Conservation (phyloP, 768 basidiomycete genomes). For the Chlorophyllum brunneum region DNA sequence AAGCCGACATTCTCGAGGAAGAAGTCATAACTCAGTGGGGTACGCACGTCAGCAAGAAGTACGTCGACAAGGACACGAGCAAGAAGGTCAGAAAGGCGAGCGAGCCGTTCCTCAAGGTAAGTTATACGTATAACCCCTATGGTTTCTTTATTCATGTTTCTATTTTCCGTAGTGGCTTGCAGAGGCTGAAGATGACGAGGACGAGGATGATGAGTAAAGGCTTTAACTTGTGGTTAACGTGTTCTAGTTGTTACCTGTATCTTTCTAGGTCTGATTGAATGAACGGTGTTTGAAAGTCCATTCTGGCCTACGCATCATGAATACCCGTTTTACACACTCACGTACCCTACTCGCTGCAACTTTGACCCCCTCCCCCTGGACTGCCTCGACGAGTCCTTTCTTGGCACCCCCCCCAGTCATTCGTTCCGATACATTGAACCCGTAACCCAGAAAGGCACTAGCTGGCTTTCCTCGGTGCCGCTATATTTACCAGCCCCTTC, state of each 20-base stretch:
- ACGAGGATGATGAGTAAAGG: conserved; percentile 25
- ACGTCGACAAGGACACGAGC: conserved; percentile 89
- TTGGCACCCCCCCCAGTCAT: too few relatives aligned
- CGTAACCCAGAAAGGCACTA: too few relatives aligned
- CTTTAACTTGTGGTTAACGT: background rate
- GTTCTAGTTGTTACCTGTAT: background rate
- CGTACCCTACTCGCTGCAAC: too few relatives aligned
- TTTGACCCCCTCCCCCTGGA: too few relatives aligned
- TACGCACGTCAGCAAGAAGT: conserved; percentile 95
- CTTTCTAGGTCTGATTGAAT: background rate
- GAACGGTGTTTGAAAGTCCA: background rate
- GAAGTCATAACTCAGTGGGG: conserved; percentile 90
- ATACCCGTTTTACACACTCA: too few relatives aligned
- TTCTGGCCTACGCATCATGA: too few relatives aligned
- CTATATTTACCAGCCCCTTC: background rate
- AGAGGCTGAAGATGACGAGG: conserved; percentile 77
- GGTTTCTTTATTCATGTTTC: background rate
- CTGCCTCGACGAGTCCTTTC: too few relatives aligned
- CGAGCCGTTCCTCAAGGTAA: conserved; percentile 90
- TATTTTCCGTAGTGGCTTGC: conserved; percentile 67
- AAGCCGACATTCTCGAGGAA: conserved; percentile 89
- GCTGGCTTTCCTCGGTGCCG: too few relatives aligned
- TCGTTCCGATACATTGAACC: too few relatives aligned
- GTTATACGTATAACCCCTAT: conserved; percentile 14
- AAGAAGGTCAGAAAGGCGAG: conserved; percentile 96